A percentile compares a stretch with the other conserved stretches of the same genome.
Conservation (phyloP, 345 rosid species). For the Bruguiera gymnorhiza region DNA sequence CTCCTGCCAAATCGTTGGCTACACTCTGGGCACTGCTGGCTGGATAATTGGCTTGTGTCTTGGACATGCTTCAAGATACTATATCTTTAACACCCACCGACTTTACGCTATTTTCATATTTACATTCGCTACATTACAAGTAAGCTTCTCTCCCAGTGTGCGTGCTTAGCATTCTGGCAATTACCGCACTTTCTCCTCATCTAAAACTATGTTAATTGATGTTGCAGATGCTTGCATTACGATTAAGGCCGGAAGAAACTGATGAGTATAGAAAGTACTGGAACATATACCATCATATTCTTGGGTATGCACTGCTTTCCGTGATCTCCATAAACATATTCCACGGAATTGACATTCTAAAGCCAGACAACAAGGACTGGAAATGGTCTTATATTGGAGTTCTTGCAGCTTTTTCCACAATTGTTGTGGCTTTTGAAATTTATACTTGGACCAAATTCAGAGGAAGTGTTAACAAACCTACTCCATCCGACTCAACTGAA, state of each 20-base stretch:
- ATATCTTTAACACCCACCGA: conserved; percentile 34
- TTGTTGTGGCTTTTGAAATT: conserved; percentile 29
- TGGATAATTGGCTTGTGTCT: conserved; percentile 44
- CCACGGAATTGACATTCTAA: conserved; percentile 39
- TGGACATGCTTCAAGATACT: conserved; percentile 37
- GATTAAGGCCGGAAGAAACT: conserved; percentile 20
- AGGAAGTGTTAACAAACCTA: background rate
- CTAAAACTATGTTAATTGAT: background rate
- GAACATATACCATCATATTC: conserved; percentile 55
- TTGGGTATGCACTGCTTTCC: conserved; percentile 42
- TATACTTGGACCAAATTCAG: conserved; percentile 35
- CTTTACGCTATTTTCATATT: conserved; percentile 39
- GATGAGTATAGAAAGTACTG: conserved; percentile 48
- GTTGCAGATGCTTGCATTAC: conserved; percentile 42
- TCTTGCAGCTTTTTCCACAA: conserved; percentile 22
- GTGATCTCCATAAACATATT: conserved; percentile 44
- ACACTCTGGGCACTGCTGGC: conserved; percentile 38
- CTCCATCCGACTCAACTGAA: background rate
- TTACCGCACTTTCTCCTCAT: background rate
- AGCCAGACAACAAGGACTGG: conserved; percentile 32
- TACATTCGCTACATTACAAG: conserved; percentile 46
- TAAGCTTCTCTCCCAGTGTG: conserved; percentile 1
- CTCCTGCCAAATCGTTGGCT: conserved; percentile 41
- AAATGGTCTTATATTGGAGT: conserved; percentile 39
- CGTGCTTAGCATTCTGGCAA: background rate